Base-by-base conservation (phyloP, 306 rosid species). In the Malus sieversii region DNA sequence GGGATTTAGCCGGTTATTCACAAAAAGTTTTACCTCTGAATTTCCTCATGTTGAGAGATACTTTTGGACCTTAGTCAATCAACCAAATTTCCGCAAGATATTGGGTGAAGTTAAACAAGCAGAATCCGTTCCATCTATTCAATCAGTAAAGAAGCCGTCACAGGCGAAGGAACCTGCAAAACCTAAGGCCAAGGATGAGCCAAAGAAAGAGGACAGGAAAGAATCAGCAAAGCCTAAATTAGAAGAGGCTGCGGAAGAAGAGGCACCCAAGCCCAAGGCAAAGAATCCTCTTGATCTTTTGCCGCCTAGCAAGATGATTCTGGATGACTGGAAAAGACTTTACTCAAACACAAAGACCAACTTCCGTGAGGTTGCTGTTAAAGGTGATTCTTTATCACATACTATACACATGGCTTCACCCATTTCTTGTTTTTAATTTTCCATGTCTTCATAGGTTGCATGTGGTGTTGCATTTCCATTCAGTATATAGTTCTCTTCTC, bases 281-380 rank as follows among this genome's bases (percentile, higher is more conserved):
- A 92, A 90, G 82, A 92, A 92, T 67, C 88, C 97, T 62, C 97
- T 92, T 68, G 97, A 92, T 82, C 88, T 90, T 66, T 89, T 92
- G 81, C 97, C 93, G 64, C 96, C 97, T 55, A 90, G 97, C 76
- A 81, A 80, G 88, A 92, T 92, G 97, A 62, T 92, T 68, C 78
- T 92, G 82, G 97, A 92, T 80, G 97, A 92, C 3, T 90, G 97
- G 97, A 90, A 92, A 74, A 83, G 96, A 72, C 93, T 92, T 22
- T 92, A 92, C 85, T 92, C 97, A 4, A 92, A 90, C 88, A 90
- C 96, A 1, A 92, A 88, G 82, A 88, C 88, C 61, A 90, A 92
- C 86, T 92, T 92, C 89, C 97, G 96, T 13, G 96, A 92, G 86
- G 96, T 92, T 65, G 97, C 97, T 68, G 86, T 92, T 72, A 90